Conservation (phyloP, 2,329 filamentous ascomycete genomes). For the Curvularia hawaiiensis region DNA sequence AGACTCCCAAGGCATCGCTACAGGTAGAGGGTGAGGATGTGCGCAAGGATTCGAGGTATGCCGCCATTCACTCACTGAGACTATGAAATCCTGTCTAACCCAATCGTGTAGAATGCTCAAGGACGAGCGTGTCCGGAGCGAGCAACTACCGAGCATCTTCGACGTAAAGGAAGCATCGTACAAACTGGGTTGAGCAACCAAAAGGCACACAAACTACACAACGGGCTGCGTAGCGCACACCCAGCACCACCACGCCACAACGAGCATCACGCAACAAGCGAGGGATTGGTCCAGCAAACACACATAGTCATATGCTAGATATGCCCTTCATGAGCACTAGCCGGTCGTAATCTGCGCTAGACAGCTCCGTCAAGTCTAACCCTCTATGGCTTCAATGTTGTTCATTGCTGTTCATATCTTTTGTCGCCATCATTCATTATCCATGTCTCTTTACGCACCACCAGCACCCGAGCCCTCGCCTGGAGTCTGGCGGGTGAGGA, state of each 20-base stretch:
- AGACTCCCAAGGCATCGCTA: conserved; percentile 80
- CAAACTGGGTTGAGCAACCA: conserved; percentile 67
- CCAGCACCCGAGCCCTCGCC: conserved; percentile 45
- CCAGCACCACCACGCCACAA: conserved; percentile 2
- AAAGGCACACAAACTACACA: background rate
- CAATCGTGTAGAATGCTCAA: conserved; percentile 72
- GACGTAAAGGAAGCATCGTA: conserved; percentile 76
- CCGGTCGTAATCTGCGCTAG: conserved; percentile 32
- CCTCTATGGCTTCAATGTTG: conserved; percentile 38
- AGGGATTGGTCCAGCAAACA: conserved; percentile 8
- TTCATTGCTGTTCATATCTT: conserved; percentile 38
- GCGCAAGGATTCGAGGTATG: conserved; percentile 73
- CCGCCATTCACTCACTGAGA: background rate
- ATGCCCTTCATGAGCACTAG: conserved; percentile 37
- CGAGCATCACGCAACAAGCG: conserved; percentile 12
- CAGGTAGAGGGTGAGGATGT: conserved; percentile 92
- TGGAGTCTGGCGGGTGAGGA: conserved; percentile 67
- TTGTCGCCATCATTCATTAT: conserved; percentile 30
- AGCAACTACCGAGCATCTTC: conserved; percentile 70
- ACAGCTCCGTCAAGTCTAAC: conserved; percentile 39
- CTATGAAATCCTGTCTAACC: conserved; percentile 8
- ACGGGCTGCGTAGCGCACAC: conserved; percentile 2
- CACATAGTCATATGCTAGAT: conserved; percentile 23
- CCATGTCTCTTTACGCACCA: conserved; percentile 9
- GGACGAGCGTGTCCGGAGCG: conserved; percentile 75